Evolutionary conservation across 371 early-diverging fungal genomes (phyloP).

Genomic region (Mortierella sp.): DNA sequence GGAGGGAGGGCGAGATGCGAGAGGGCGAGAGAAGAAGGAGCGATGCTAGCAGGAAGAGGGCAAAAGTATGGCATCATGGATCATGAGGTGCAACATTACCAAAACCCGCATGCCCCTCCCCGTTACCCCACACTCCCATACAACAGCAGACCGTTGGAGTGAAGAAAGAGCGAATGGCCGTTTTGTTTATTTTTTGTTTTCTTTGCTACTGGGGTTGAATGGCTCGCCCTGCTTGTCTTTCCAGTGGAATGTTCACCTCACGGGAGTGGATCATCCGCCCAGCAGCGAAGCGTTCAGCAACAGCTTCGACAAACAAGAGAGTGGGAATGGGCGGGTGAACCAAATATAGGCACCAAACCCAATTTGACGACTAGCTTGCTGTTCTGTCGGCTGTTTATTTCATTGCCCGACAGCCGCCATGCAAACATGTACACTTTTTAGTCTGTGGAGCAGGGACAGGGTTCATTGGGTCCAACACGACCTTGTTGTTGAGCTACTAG

Average conservation of each 20-base stretch:
- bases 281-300: not conserved
- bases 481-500: not conserved
- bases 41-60: not conserved
- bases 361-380: not conserved
- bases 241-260: slow-evolving; percentile 8
- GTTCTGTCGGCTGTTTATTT: not conserved
- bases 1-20: not conserved
- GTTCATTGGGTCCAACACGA: not conserved
- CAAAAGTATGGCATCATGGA: slow-evolving; percentile 3
- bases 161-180: not conserved
- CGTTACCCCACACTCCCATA: not conserved
- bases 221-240: not conserved
- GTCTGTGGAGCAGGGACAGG: slow-evolving; percentile 8
- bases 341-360: slow-evolving; percentile 6
- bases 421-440: not conserved
- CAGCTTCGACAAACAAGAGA: not conserved
- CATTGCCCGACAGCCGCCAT: not conserved
- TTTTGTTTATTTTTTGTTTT: slow-evolving; percentile 2
- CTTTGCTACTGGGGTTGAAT: slow-evolving; percentile 1
- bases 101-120: not conserved
- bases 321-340: not conserved
- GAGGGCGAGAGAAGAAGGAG: not conserved
- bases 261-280: slow-evolving; percentile 11
- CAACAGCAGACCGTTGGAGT: not conserved
- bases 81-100: not conserved